Evolutionary conservation across 2,329 filamentous ascomycete genomes (phyloP).

Genomic region (Aspergillus floridensis): DNA sequence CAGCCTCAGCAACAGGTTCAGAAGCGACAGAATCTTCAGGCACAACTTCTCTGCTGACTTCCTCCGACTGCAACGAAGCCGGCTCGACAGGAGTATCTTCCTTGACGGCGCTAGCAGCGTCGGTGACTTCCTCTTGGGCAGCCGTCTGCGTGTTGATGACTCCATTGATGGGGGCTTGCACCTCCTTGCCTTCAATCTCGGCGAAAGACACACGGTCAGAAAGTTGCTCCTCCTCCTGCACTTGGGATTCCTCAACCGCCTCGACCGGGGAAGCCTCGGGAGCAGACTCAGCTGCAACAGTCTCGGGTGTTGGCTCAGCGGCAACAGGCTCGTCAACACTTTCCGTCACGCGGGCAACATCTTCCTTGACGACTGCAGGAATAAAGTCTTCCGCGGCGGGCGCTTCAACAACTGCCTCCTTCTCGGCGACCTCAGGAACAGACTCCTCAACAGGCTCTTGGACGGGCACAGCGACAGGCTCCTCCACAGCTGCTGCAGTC

Average conservation of each 20-base stretch:
- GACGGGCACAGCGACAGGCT: background rate
- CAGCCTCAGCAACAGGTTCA: constrained; percentile 4
- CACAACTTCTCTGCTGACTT: background rate
- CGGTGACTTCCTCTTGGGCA: constrained; percentile 1
- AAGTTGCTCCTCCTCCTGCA: constrained; percentile 1
- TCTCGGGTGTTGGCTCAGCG: background rate
- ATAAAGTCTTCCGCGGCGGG: background rate
- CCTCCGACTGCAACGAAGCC: background rate
- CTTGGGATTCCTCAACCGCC: background rate
- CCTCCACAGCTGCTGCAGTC: background rate
- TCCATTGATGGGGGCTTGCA: background rate
- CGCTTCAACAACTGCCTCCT: background rate
- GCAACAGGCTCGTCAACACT: background rate
- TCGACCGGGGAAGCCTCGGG: constrained; percentile 10
- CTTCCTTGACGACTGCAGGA: background rate
- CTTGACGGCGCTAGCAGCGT: background rate
- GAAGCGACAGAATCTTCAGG: background rate
- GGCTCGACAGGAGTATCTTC: background rate
- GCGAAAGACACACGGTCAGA: background rate
- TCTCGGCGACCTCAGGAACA: constrained; percentile 4
- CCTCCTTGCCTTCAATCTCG: background rate
- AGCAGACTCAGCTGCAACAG: constrained; percentile 8
- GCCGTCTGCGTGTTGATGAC: constrained; percentile 2
- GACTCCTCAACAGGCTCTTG: constrained; percentile 3
- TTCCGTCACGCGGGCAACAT: background rate